Base-by-base conservation (phyloP, 495 filamentous ascomycete species). In the Xylaria acuta region DNA sequence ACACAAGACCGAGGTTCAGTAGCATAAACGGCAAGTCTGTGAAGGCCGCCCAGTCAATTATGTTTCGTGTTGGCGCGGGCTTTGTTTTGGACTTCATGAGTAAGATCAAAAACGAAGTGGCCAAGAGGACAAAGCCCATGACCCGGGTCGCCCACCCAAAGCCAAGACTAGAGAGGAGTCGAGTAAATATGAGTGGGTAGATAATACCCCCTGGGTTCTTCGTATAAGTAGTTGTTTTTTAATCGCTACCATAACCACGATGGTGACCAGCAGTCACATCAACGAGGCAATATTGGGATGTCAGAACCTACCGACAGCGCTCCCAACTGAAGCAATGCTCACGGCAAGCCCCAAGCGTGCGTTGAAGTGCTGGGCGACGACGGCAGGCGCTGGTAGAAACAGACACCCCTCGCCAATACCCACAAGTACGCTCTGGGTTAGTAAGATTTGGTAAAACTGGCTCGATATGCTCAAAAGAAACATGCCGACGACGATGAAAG, bases 271-370 rank as follows among this genome's bases (percentile, higher is more conserved):
- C 14, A 30, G 53, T 56, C 53, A 56, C 27, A 25, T 54, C 51
- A 22, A 25, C n/a, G 38, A 63, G 34, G 12, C 20, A 5, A 18
- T 14, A 43, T 27, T 38, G n/a, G 25, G 63, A 32, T 65, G 27
- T 32, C 6, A 11, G 1, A n/a, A 30, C 63, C 25, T 47, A 47
- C 90, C 90, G 1, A 93, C 74, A 32, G 86, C 88, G 8, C 87
- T 89, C 0, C 92, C 93, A 0, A 88, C 83, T 5, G 90, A 87
- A 64, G 89, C 89, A 45, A 93, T 81, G 1, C 90, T 93, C 67
- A 93, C 84, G 0, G 90, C 93, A 8, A 92, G 85, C 1, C 91
- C 90, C 25, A 89, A 81, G 16, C 85, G 90, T 12, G 87, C 82
- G 27, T 85, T 83, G 71, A 88, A 88, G 77, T 94, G 93, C 86